A percentile compares a stretch with the other conserved stretches of the same genome.
phyloP scores from a whole-genome alignment of 495 filamentous ascomycete genomes.

The Terfezia claveryi region DNA sequence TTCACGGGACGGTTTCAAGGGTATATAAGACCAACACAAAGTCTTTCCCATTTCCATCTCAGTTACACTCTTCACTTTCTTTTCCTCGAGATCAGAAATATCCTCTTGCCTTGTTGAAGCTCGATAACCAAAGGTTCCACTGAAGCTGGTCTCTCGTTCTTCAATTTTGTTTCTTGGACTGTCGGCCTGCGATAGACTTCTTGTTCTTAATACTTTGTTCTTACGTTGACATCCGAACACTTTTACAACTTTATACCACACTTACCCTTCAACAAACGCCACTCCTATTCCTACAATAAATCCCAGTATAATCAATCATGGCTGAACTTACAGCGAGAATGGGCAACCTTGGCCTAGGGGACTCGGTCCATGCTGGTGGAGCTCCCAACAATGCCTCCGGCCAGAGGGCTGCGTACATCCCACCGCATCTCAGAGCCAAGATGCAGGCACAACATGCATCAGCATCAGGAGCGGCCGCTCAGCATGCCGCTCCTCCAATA shows the following conservation, averaged over 20 bases:
- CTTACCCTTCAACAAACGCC: not conserved
- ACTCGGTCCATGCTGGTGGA: slow-evolving; percentile 23
- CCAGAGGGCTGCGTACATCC: slow-evolving; percentile 62
- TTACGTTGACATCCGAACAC: not conserved
- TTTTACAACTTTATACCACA: not conserved
- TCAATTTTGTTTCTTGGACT: not conserved
- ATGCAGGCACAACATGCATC: not conserved
- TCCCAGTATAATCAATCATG: slow-evolving; percentile 33
- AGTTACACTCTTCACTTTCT: too few relatives aligned
- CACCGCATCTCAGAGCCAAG: slow-evolving; percentile 61
- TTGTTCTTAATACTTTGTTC: not conserved
- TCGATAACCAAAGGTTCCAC: not conserved
- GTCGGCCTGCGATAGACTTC: not conserved
- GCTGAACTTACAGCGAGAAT: slow-evolving; percentile 65
- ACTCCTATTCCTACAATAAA: not conserved
- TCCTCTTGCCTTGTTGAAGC: too few relatives aligned
- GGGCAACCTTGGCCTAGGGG: slow-evolving; percentile 12
- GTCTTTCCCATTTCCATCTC: too few relatives aligned
- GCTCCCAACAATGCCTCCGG: slow-evolving; percentile 8
- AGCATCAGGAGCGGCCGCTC: slow-evolving; percentile 24
- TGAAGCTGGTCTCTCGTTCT: not conserved
- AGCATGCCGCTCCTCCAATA: not conserved
- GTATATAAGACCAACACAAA: too few relatives aligned
- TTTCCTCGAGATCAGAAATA: too few relatives aligned
- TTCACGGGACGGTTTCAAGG: too few relatives aligned